A percentile compares a stretch with the other conserved stretches of the same genome.
These are phyloP conservation scores for Closterium sp. DNA, from an alignment of 139 green algal genomes.

Conservation along the genomic window DNA sequence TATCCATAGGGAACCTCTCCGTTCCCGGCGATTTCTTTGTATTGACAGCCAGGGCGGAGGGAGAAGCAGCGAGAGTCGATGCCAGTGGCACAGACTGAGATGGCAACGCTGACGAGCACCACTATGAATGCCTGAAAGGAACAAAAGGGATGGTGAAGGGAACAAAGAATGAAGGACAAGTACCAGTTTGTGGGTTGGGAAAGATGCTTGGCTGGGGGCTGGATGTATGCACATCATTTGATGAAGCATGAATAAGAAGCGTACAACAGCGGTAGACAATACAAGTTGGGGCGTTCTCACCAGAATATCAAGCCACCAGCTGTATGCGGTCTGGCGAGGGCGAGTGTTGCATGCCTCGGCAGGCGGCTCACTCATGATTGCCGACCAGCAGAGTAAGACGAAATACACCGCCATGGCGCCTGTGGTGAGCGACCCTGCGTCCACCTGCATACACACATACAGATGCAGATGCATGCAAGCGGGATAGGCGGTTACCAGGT, in stretches of 20 bases:
- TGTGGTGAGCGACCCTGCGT: constrained; percentile 36
- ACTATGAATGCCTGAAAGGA: constrained; percentile 10
- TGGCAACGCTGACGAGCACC: constrained; percentile 25
- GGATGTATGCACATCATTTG: no score
- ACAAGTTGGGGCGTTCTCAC: background rate
- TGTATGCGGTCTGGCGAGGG: background rate
- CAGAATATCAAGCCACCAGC: constrained; percentile 12
- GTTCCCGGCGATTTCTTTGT: no score
- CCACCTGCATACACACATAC: constrained; percentile 22
- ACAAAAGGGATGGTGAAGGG: no score
- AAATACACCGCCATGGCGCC: constrained; percentile 33
- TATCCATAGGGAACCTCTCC: background rate
- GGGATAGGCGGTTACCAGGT: background rate
- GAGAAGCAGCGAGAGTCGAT: constrained; percentile 28
- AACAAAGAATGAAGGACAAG: no score
- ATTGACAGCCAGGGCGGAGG: background rate
- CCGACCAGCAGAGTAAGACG: constrained; percentile 31
- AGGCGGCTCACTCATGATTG: constrained; percentile 45
- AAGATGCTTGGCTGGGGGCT: no score
- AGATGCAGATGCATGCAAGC: background rate
- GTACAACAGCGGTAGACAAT: no score
- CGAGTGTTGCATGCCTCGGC: constrained; percentile 31
- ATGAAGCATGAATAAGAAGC: no score
- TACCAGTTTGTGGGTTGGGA: no score
- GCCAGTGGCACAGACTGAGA: constrained; percentile 29